phyloP scores from a whole-genome alignment of 2,329 filamentous ascomycete species.

The Colletotrichum cuscutae region DNA sequence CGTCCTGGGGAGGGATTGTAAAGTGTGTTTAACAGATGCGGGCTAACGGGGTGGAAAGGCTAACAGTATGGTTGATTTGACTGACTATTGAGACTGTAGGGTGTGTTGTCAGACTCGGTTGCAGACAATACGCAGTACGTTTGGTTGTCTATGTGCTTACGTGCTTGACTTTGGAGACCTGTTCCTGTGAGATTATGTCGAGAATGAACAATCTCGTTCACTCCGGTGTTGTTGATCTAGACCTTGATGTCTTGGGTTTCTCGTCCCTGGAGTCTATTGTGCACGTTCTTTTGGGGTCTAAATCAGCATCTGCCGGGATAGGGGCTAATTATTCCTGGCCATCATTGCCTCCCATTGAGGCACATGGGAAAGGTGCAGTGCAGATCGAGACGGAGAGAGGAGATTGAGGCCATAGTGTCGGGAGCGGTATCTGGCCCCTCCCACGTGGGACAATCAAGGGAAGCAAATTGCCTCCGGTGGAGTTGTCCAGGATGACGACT shows the following conservation, averaged over 20 bases:
- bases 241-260: background rate
- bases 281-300: background rate
- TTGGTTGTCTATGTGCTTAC: background rate
- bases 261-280: background rate
- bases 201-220: background rate
- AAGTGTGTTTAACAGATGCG: background rate
- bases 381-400: conserved; percentile 5
- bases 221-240: background rate
- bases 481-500: conserved; percentile 2
- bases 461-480: conserved; percentile 12
- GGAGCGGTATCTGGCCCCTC: background rate
- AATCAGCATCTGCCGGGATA: background rate
- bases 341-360: background rate
- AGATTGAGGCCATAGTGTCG: background rate
- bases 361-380: background rate
- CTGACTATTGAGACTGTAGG: background rate
- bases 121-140: too few relatives aligned
- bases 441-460: conserved; percentile 10
- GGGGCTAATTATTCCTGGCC: background rate
- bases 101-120: background rate
- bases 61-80: background rate
- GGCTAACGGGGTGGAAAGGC: background rate
- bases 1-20: background rate
- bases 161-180: background rate
- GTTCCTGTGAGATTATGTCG: background rate